phyloP scores from a whole-genome alignment of 2,329 filamentous ascomycete species.

The Arachnomyces sp. region DNA sequence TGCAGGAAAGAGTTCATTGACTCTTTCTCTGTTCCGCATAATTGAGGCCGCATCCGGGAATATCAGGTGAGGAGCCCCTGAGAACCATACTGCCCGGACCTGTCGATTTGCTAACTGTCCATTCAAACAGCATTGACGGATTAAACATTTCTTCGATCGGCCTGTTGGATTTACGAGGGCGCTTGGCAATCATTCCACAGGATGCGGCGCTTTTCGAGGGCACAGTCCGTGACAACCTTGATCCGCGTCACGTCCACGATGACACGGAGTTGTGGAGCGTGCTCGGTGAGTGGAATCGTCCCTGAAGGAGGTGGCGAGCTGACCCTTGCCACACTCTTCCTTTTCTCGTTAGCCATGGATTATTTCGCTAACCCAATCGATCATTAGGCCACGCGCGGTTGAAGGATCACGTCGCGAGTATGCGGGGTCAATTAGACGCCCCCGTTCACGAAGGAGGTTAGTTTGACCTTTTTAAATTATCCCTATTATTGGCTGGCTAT shows the following conservation, averaged over 20 bases:
- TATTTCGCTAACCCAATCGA: conserved; percentile 28
- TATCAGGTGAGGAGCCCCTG: conserved; percentile 44
- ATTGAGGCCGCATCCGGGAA: conserved; percentile 78
- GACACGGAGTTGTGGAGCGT: conserved; percentile 97
- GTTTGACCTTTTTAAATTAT: conserved; percentile 26
- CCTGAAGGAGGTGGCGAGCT: background rate
- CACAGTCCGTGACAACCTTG: conserved; percentile 86
- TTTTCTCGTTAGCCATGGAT: background rate
- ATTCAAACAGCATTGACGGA: conserved; percentile 61
- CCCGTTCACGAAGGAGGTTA: conserved; percentile 87
- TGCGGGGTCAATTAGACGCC: conserved; percentile 86
- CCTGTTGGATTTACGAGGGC: conserved; percentile 74
- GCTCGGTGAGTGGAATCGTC: conserved; percentile 55
- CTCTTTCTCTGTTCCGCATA: conserved; percentile 85
- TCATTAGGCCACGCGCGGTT: conserved; percentile 76
- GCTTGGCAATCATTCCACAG: conserved; percentile 93
- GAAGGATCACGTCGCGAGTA: conserved; percentile 76
- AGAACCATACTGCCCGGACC: conserved; percentile 1
- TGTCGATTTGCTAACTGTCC: conserved; percentile 12
- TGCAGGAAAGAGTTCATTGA: conserved; percentile 90
- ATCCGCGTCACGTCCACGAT: conserved; percentile 89
- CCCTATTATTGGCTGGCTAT: conserved; percentile 1
- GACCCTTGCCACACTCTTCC: background rate
- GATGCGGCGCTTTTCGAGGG: conserved; percentile 95
- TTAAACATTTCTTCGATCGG: conserved; percentile 87